These are phyloP conservation scores for Quercus ilex DNA, from an alignment of 306 rosid species.

Conservation along the genomic window DNA sequence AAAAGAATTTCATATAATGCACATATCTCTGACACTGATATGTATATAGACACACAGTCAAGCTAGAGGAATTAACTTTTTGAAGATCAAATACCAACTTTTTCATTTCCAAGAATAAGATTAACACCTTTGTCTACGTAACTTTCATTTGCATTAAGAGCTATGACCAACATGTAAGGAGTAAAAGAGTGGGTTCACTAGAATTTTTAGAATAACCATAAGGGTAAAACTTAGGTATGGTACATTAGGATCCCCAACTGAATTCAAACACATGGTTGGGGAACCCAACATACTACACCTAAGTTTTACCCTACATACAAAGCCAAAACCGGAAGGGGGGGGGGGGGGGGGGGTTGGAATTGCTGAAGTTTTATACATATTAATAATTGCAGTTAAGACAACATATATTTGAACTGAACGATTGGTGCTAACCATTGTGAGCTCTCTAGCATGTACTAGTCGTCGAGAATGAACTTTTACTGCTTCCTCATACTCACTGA, in stretches of 20 bases:
- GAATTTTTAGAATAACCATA: not conserved
- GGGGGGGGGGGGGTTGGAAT: not conserved
- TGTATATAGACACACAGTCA: too few species aligned
- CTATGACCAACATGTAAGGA: not conserved
- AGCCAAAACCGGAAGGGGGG: too few species aligned
- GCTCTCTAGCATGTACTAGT: slow-evolving; percentile 84
- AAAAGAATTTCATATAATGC: slow-evolving; percentile 8
- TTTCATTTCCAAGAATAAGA: not conserved
- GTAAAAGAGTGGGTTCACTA: not conserved
- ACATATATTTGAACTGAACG: not conserved
- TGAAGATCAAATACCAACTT: not conserved
- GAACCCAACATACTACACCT: too few species aligned
- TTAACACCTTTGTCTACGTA: not conserved
- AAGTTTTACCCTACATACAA: too few species aligned
- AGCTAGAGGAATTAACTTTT: not conserved
- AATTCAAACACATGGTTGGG: too few species aligned
- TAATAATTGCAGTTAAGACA: not conserved
- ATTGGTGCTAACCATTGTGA: slow-evolving; percentile 54
- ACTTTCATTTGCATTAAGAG: not conserved
- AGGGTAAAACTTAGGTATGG: not conserved
- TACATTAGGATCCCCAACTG: too few species aligned
- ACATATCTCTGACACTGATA: not conserved
- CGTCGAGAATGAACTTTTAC: slow-evolving; percentile 76
- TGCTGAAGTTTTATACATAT: not conserved
- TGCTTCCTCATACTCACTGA: slow-evolving; percentile 87